phyloP scores from a whole-genome alignment of 345 rosid genomes.

The Citrus cavaleriei region DNA sequence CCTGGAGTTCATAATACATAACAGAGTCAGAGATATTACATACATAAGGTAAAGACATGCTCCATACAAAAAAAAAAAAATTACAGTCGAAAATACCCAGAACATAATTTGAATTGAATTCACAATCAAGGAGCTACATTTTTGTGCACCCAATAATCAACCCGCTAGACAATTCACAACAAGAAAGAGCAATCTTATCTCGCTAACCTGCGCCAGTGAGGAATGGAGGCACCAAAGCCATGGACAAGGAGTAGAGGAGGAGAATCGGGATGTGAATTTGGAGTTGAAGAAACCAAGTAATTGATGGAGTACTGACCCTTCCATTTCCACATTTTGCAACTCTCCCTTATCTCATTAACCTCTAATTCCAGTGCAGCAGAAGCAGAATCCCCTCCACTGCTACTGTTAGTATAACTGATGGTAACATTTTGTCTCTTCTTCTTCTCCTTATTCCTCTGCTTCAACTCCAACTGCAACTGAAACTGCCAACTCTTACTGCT shows the following conservation, averaged over 20 bases:
- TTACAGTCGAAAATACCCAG: not conserved
- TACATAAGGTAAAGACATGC: not conserved
- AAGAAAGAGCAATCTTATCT: not conserved
- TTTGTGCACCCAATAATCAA: not conserved
- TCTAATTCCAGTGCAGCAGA: constrained; percentile 20
- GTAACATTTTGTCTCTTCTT: not conserved
- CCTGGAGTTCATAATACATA: not conserved
- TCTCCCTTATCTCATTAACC: constrained; percentile 47
- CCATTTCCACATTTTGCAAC: constrained; percentile 62
- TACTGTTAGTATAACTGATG: not conserved
- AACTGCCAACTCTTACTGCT: not conserved
- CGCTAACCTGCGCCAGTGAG: constrained; percentile 82
- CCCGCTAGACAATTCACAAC: not conserved
- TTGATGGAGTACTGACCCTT: constrained; percentile 65
- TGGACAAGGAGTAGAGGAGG: no score
- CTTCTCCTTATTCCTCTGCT: not conserved
- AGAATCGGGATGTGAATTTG: constrained; percentile 25
- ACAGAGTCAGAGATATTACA: not conserved
- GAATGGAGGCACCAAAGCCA: constrained; percentile 94
- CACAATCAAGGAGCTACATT: not conserved
- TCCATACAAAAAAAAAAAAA: not conserved
- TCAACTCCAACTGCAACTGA: not conserved
- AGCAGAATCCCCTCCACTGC: no score
- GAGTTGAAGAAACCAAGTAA: constrained; percentile 53
- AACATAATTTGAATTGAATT: not conserved